These are phyloP conservation scores for Cichorium intybus DNA, from an alignment of 140 eudicot species.

Conservation along the genomic window DNA sequence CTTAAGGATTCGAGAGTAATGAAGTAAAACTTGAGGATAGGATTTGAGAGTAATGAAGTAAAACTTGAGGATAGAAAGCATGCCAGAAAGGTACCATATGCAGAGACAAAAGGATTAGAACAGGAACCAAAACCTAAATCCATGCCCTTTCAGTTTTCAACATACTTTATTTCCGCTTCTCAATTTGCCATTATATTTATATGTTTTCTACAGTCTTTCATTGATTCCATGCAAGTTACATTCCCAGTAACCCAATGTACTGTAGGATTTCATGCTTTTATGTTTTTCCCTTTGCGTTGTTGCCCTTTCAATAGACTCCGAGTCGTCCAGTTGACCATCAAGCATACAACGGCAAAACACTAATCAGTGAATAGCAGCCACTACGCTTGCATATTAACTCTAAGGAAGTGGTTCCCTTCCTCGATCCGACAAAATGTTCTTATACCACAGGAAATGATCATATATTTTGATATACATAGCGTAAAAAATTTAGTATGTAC, in stretches of 20 bases:
- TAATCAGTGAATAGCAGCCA: not conserved
- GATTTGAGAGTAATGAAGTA: not conserved
- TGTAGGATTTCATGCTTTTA: not conserved
- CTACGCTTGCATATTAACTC: slow-evolving; percentile 1
- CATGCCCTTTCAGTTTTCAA: not conserved
- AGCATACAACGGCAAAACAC: not conserved
- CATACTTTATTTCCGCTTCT: not conserved
- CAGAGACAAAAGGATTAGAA: not conserved
- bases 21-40: no score
- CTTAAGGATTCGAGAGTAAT: not conserved
- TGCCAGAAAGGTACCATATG: not conserved
- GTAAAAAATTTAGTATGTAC: not conserved
- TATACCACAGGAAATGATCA: not conserved
- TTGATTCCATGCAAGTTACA: not conserved
- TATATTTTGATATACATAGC: not conserved
- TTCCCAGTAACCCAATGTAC: not conserved
- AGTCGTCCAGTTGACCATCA: not conserved
- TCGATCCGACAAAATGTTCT: slow-evolving; percentile 5
- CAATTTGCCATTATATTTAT: not conserved
- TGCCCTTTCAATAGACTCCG: not conserved
- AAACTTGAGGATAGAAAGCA: not conserved
- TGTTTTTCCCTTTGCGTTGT: not conserved
- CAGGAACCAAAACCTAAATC: not conserved
- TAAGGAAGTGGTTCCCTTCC: not conserved
- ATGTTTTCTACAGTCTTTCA: not conserved